phyloP scores from a whole-genome alignment of 257 asterid species.

The Plantago ovata region DNA sequence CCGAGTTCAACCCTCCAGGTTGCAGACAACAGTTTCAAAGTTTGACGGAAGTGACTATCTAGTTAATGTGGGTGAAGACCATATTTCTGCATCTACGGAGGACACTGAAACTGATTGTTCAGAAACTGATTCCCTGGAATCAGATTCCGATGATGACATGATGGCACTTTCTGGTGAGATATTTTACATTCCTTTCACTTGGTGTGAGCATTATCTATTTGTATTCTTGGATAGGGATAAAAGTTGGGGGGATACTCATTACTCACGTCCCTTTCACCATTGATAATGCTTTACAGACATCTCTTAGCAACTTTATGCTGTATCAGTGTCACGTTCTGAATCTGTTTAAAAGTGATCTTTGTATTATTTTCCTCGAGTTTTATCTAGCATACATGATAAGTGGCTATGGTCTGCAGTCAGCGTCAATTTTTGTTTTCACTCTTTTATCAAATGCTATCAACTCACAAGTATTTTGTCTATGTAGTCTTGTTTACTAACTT shows the following conservation, averaged over 20 bases:
- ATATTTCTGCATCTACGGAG: conserved; percentile 66
- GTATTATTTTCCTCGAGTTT: no score
- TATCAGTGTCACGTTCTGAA: conserved; percentile 8
- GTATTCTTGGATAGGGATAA: no score
- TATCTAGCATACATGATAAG: no score
- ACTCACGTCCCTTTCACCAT: no score
- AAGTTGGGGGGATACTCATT: no score
- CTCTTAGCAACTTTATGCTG: conserved; percentile 4
- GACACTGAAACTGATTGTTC: conserved; percentile 96
- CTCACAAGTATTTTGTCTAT: background rate
- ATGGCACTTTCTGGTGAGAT: conserved; percentile 74
- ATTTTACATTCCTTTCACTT: conserved; percentile 12
- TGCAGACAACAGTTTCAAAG: conserved; percentile 47
- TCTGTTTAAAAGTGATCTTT: background rate
- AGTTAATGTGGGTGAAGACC: conserved; percentile 55
- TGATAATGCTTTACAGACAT: no score
- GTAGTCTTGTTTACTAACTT: background rate
- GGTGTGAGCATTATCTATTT: no score
- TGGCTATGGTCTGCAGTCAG: no score
- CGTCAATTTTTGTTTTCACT: background rate
- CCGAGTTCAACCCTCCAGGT: conserved; percentile 37
- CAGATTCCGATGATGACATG: conserved; percentile 74
- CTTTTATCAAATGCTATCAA: no score
- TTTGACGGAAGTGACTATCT: conserved; percentile 36
- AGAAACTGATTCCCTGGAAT: conserved; percentile 74